Base-by-base conservation (phyloP, 352 stramenopile genomes). In the Pythium apleroticum region DNA sequence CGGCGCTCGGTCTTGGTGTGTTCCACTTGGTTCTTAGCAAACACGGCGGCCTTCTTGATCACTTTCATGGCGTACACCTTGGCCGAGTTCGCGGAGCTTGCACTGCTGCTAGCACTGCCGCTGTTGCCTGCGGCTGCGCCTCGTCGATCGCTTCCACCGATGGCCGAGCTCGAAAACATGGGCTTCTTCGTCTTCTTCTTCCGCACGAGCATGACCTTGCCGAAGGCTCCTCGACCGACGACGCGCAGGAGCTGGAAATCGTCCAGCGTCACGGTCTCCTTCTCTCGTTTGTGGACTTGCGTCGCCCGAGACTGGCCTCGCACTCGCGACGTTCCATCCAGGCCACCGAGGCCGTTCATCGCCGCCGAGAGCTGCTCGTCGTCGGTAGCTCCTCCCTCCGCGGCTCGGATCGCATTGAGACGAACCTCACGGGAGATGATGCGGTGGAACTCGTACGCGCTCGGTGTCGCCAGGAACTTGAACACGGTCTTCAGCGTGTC, bases 161-260 rank as follows among this genome's bases (percentile, higher is more conserved):
- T 19, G n/a, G 24, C 52, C 12, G 20, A 24, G 41, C 15, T 43
- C 2, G 31, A 53, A 20, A 54, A 45, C 57, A 52, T 25, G 4
- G 24, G 27, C 12, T 31, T 33, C 43, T 66, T 70, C 48, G 41
- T 46, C 17, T 60, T 65, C 48, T 90, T 92, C 50, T 90, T 79
- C 20, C 81, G 73, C 8, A 96, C 89, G 28, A 96, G 65, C 79
- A 97, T 93, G 14, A 99, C 96, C 65, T 98, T 98, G 20, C 96
- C 96, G 71, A 98, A 99, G 1, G 94, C 94, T 28, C 97, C 98
- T 69, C 98, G 96, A 5, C 98, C 98, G 15, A 99, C 97, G 3
- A 99, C 96, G 25, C 93, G 96, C 24, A 99, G 78, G 3, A 99
- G 72, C 63, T 99, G 89, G 73, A 99, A 99, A 66, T 99, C 97